These are phyloP conservation scores for Lycium ferocissimum DNA, from an alignment of 257 asterid genomes.

Conservation along the genomic window DNA sequence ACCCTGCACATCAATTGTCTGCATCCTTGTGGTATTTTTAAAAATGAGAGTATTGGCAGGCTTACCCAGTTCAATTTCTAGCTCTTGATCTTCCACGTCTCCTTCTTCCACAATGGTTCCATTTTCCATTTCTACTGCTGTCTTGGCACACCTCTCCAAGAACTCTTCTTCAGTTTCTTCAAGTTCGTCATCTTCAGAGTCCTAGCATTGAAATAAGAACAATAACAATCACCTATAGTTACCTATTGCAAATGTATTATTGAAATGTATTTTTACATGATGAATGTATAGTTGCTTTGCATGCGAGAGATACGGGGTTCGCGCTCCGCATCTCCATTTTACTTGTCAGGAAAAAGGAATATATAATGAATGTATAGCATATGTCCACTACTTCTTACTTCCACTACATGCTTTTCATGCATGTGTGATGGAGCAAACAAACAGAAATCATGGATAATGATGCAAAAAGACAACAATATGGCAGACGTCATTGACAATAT, in stretches of 20 bases:
- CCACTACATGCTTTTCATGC: constrained; percentile 5
- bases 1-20: constrained; percentile 23
- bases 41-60: constrained; percentile 16
- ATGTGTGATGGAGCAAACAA: background rate
- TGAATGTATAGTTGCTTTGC: background rate
- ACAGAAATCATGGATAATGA: background rate
- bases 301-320: background rate
- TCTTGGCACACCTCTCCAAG: constrained; percentile 49
- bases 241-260: constrained; percentile 1
- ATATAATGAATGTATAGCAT: constrained; percentile 14
- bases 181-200: constrained; percentile 49
- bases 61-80: constrained; percentile 48
- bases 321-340: background rate
- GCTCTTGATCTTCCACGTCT: constrained; percentile 47
- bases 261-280: background rate
- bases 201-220: constrained; percentile 36
- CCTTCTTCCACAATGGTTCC: constrained; percentile 50
- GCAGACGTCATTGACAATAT: background rate
- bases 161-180: constrained; percentile 58
- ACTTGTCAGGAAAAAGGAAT: constrained; percentile 9
- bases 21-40: constrained; percentile 1
- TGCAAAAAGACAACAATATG: background rate
- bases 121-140: constrained; percentile 47
- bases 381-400: background rate
- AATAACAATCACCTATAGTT: background rate